Base-by-base conservation (phyloP, 2,329 filamentous ascomycete genomes). In the Colletotrichum eleusines region DNA sequence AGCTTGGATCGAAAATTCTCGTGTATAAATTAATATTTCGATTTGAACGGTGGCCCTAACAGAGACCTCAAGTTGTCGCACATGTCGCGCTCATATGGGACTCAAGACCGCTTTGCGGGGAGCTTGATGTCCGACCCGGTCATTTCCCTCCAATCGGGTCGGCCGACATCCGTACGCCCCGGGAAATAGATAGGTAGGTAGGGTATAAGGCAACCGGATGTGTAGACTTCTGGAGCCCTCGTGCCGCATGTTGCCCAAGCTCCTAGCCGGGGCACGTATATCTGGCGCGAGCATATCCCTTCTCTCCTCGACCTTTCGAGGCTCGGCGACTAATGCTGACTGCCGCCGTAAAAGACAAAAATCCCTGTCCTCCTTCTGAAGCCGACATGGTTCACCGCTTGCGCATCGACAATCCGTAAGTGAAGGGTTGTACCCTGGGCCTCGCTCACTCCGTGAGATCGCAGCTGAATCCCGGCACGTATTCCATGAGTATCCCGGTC, bases 401-500 rank as follows among this genome's bases (percentile, higher is more conserved):
- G 35, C 33, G 28, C 3, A 57, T 26, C 16, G n/a, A 26, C 14
- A 23, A 18, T 11, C n/a, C 14, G 31, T 26, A 26, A 14, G 7
- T 40, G 14, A 5, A 57, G 14, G 14, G 6, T 57, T 23, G 8
- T 40, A 12, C 16, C n/a, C 54, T 18, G 35, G 2, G 12, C 23
- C 48, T 31, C 9, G 14, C 6, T 62, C 33, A 62, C 42, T 62
- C 59, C 1, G 59, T 62, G 48, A 50, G 44, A 20, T 62, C 59
- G 31, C 59, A 62, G 31, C 59, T 62, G 44, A 62, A 62, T 14
- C 59, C 61, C 18, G 61, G 61, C 20, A 63, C 61, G 16, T 63
- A 63, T 38, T 63, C 61, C 61, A 63, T 63, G 18, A 63, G 50
- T 16, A 63, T 63, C 4, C 61, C 61, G 33, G 48, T 42, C n/a